phyloP scores from a whole-genome alignment of 305 asterid species.

The Caryopteris hybrid region DNA sequence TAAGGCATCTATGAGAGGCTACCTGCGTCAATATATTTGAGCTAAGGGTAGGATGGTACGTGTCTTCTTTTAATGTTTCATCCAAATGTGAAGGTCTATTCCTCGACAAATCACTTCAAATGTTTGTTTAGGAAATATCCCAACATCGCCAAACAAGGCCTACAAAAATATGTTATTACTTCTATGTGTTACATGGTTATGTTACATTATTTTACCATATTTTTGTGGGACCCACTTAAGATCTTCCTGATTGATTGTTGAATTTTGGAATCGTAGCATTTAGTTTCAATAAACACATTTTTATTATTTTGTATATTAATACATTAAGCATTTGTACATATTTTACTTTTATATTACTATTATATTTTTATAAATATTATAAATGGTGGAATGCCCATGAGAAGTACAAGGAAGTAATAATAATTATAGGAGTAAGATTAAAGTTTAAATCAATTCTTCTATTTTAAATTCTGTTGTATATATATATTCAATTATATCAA shows the following conservation, averaged over 20 bases:
- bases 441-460: too few species aligned
- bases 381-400: too few species aligned
- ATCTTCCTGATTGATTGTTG: background rate
- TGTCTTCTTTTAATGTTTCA: constrained; percentile 10
- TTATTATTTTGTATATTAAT: too few species aligned
- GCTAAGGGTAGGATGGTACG: constrained; percentile 12
- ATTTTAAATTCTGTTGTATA: too few species aligned
- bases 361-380: too few species aligned
- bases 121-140: constrained; percentile 6
- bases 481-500: too few species aligned
- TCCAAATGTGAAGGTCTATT: constrained; percentile 1
- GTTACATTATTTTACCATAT: background rate
- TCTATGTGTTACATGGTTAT: background rate
- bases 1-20: background rate
- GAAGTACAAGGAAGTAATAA: too few species aligned
- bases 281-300: background rate
- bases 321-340: too few species aligned
- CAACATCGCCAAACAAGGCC: constrained; percentile 11
- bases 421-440: too few species aligned
- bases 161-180: background rate
- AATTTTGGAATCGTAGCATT: background rate
- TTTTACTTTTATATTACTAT: too few species aligned
- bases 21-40: constrained; percentile 4
- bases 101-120: constrained; percentile 20
- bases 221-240: constrained; percentile 1